Percentiles rank a stretch among this genome's conserved stretches.
These are phyloP conservation scores for Trichophyton benhamiae DNA, from an alignment of 2,329 filamentous ascomycete genomes.

Conservation along the genomic window DNA sequence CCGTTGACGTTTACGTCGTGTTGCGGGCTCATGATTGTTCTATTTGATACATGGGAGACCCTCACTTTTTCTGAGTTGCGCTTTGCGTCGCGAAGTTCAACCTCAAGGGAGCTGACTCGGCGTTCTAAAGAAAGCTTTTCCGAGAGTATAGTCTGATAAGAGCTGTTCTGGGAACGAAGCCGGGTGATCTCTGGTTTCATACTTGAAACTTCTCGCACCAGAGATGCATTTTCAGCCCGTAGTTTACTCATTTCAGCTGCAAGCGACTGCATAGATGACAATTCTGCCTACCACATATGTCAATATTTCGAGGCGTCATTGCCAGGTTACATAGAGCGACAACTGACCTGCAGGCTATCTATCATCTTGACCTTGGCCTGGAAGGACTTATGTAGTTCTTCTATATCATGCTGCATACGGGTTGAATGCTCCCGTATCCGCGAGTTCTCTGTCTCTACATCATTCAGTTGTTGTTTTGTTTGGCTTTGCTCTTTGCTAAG, in stretches of 20 bases:
- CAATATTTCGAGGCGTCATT: slow-evolving; percentile 8
- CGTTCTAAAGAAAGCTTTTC: slow-evolving; percentile 73
- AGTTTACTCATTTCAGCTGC: slow-evolving; percentile 59
- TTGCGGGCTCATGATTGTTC: background rate
- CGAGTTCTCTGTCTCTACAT: background rate
- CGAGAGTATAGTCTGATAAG: slow-evolving; percentile 56
- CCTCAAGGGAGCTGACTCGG: slow-evolving; percentile 62
- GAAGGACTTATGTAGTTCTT: slow-evolving; percentile 21
- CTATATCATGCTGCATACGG: background rate
- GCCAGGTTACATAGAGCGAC: slow-evolving; percentile 18
- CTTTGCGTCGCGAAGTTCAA: slow-evolving; percentile 72
- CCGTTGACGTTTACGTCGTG: background rate
- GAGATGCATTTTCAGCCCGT: slow-evolving; percentile 51
- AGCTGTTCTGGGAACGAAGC: slow-evolving; percentile 44
- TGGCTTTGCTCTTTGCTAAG: background rate
- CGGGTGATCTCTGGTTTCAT: slow-evolving; percentile 52
- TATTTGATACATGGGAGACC: background rate
- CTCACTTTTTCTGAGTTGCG: slow-evolving; percentile 22
- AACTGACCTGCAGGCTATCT: slow-evolving; percentile 40
- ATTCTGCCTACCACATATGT: slow-evolving; percentile 35
- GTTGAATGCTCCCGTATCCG: background rate
- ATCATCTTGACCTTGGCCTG: slow-evolving; percentile 43
- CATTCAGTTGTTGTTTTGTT: background rate
- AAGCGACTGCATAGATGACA: slow-evolving; percentile 54
- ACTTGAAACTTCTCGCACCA: slow-evolving; percentile 47